Evolutionary conservation across 2,329 filamentous ascomycete species (phyloP), one percentile per base, ranked within the genome.

Genomic region (Alternaria infectoria): DNA sequence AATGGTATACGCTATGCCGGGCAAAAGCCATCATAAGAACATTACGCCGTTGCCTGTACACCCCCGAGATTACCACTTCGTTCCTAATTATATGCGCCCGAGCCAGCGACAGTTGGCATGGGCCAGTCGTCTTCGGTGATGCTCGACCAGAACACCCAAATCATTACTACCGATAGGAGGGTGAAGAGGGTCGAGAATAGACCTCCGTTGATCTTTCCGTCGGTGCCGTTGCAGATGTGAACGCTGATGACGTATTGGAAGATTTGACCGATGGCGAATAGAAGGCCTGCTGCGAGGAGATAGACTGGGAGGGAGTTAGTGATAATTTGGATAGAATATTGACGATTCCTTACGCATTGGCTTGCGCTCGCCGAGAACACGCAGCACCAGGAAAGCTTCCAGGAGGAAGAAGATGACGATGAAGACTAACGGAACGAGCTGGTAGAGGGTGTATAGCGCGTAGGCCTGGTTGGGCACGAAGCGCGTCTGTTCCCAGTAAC

Each of bases 71-170:
- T 54, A 68, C 44, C 26, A 49, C 28, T 47, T 23, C 30, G 10
- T 46, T 54, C 57, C 28, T 54, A 79, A 63, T 77, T 78, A 69
- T 83, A 83, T 28, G 78, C 75, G 66, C 77, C 81, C 8, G 77
- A 76, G 4, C 78, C 78, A 30, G 75, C 72, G 8, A 79, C 75
- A 8, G 77, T 75, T 17, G 86, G 84, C 79, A 87, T 85, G 3
- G 94, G 93, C 96, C 96, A 99, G 83, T 97, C 95, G 75, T 99
- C 96, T 82, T 99, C 96, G 15, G 96, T 99, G 74, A 99, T 99
- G 83, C 93, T 97, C 50, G 93, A 97, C 96, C 96, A 99, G 85
- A 99, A 99, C 61, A 92, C 81, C 94, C 96, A 99, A 68, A 97
- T 83, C 81, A 89, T 89, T 17, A 93, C 86, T 5, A 99, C 93